phyloP scores from a whole-genome alignment of 2,329 filamentous ascomycete species.

The Hymenoscyphus fructigenus region DNA sequence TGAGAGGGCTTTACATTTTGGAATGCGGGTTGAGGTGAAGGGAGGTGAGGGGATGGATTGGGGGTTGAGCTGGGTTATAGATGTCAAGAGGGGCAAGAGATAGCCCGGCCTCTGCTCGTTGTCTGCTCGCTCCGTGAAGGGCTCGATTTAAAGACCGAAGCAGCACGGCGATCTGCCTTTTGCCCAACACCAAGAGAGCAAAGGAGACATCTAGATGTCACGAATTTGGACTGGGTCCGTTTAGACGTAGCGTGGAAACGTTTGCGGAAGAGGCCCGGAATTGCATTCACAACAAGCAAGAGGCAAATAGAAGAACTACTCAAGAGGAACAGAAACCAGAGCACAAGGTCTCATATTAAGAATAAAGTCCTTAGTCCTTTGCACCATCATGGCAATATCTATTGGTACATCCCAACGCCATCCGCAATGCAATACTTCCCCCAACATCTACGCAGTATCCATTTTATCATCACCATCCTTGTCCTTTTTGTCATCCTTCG shows the following conservation, averaged over 20 bases:
- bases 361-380: not conserved
- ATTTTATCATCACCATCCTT: constrained; percentile 72
- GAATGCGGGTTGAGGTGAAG: too few relatives aligned
- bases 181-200: not conserved
- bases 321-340: not conserved
- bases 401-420: constrained; percentile 39
- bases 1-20: too few relatives aligned
- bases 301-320: not conserved
- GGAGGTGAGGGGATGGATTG: constrained; percentile 14
- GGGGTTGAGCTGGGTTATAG: not conserved
- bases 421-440: constrained; percentile 31
- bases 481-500: constrained; percentile 37
- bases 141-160: not conserved
- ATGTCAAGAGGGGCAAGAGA: not conserved
- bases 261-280: not conserved
- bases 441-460: constrained; percentile 70
- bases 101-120: too few relatives aligned
- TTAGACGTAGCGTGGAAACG: not conserved
- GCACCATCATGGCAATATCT: constrained; percentile 30
- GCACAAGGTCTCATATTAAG: constrained; percentile 1
- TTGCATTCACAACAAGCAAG: not conserved
- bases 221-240: not conserved
- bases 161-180: not conserved
- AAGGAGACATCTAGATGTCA: not conserved
- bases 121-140: not conserved